Conservation (phyloP, 768 basidiomycete species). For the Psilocybe azurescens region DNA sequence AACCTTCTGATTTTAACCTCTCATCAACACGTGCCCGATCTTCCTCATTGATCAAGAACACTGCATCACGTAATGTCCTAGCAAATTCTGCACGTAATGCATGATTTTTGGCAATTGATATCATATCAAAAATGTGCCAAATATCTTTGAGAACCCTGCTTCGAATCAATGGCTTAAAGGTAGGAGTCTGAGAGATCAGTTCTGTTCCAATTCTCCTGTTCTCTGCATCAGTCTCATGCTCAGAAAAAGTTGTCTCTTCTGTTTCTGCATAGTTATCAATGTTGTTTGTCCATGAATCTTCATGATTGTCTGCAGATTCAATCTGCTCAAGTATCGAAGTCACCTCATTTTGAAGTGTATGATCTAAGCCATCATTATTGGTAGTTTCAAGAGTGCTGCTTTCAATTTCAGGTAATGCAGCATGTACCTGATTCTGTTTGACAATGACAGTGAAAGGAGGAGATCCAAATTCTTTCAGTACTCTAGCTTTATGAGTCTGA, state of each 20-base stretch:
- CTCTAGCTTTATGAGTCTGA: conserved; percentile 14
- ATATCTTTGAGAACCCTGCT: conserved; percentile 31
- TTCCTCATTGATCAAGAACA: conserved; percentile 12
- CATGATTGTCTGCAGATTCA: too few relatives aligned
- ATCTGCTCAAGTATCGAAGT: too few relatives aligned
- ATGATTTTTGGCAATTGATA: conserved; percentile 28
- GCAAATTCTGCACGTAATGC: conserved; percentile 25
- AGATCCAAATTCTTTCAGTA: conserved; percentile 21
- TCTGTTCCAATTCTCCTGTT: background rate
- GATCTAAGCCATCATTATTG: background rate
- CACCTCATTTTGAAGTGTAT: background rate
- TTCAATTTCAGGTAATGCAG: background rate
- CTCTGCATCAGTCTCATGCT: background rate
- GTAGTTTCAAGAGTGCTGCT: background rate
- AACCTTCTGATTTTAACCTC: too few relatives aligned
- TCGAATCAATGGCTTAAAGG: conserved; percentile 7
- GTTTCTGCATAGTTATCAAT: too few relatives aligned
- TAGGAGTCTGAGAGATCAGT: background rate
- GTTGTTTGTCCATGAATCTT: too few relatives aligned
- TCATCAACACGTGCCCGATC: conserved; percentile 25
- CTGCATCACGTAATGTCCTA: conserved; percentile 10
- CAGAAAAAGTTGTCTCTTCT: background rate
- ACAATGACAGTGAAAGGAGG: conserved; percentile 21
- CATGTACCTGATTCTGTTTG: conserved; percentile 9
- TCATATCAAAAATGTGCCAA: conserved; percentile 33